Evolutionary conservation across 148 eudicot species (phyloP), one percentile per base, ranked within the genome.

Genomic region (Talinum fruticosum): DNA sequence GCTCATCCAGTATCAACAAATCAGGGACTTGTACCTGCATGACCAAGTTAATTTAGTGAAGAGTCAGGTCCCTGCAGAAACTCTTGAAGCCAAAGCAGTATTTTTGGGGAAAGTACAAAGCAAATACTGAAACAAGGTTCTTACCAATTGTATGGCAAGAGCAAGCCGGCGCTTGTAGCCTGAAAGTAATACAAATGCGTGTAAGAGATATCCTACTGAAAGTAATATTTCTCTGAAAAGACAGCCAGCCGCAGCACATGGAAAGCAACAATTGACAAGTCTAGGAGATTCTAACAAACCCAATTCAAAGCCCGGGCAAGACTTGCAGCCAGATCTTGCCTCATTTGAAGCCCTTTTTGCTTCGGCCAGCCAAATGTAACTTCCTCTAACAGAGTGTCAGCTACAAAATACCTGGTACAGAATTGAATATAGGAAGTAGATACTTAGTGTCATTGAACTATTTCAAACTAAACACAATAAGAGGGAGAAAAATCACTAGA

Each of bases 151-250:
- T 81, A 93, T 85, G 77, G 97, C 97, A 47, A 96, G 89, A 72
- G 99, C 97, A 82, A 96, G 92, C 36, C 99, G 89, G 24, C 99
- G 92, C 81, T 96, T 96, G 87, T 93, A 96, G 66, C 99, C 99
- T n/a, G n/a, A n/a, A n/a, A n/a, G n/a, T n/a, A n/a, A n/a, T n/a
- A n/a, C n/a, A n/a, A n/a, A n/a, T n/a, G n/a, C n/a, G n/a, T n/a
- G n/a, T n/a, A n/a, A n/a, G n/a, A n/a, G n/a, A n/a, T n/a, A n/a
- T n/a, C n/a, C n/a, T n/a, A n/a, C n/a, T n/a, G n/a, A n/a, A n/a
- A n/a, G n/a, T n/a, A n/a, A n/a, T n/a, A n/a, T n/a, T n/a, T n/a
- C n/a, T n/a, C n/a, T n/a, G n/a, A n/a, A n/a, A n/a, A n/a, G n/a
- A n/a, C n/a, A n/a, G n/a, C n/a, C n/a, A n/a, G n/a, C n/a, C n/a